Evolutionary conservation across 2,329 filamentous ascomycete genomes (phyloP), one percentile per base, ranked within the genome.

Genomic region (Huntiella abstrusa): DNA sequence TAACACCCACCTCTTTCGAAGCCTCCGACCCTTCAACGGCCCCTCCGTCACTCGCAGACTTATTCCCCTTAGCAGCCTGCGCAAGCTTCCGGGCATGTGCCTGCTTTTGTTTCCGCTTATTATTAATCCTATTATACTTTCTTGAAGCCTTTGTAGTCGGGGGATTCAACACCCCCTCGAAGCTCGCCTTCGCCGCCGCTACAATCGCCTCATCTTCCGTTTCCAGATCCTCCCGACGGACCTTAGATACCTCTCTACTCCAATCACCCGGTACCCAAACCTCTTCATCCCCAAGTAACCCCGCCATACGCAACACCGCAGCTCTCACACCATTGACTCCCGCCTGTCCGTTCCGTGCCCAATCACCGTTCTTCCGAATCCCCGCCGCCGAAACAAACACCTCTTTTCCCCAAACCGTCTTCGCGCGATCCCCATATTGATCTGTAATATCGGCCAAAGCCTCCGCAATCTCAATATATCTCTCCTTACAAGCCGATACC

Each of bases 401-500:
- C 17, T 59, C 54, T 3, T 56, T 51, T 19, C 55, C 53, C 47
- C 58, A 59, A 10, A 16, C 38, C 3, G n/a, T 11, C 38, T 8
- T 17, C 6, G 5, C 38, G 0, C 8, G 16, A 16, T 12, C 38
- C 16, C 5, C 38, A 16, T 22, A 4, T 19, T 15, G 5, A 3
- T 22, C 15, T 16, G 15, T 75, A 8, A 73, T 76, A 42, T 76
- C 55, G 3, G 75, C 63, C 1, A 75, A 63, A 5, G 65, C 54
- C 1, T 69, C 71, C 45, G 60, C 60, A 28, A 67, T 61, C 8
- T 62, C 62, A 3, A 62, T 60, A 41, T 64, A 58, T 43, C 66
- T 60, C 52, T 58, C 55, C 7, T 28, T 28, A 10, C 22, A 28
- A 28, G 22, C 19, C 15, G 50, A 52, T 59, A 58, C 62, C n/a